phyloP scores from a whole-genome alignment of 257 asterid genomes.

The Gardenia jasminoides region DNA sequence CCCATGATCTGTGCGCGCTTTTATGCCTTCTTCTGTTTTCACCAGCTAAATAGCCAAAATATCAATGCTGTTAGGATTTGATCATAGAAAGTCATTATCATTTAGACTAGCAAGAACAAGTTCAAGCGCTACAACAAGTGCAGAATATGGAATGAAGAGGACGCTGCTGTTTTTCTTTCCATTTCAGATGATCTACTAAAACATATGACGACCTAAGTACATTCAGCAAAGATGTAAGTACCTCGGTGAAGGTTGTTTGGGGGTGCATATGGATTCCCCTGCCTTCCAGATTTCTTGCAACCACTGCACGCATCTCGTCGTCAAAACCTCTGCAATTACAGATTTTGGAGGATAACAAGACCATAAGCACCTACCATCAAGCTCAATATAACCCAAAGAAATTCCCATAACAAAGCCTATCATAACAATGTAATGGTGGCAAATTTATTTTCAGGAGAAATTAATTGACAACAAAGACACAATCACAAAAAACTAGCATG shows the following conservation, averaged over 20 bases:
- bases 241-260: slow-evolving; percentile 74
- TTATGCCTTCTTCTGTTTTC: slow-evolving; percentile 71
- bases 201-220: not conserved
- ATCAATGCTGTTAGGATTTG: not conserved
- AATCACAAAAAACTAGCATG: not conserved
- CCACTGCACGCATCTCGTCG: slow-evolving; percentile 88
- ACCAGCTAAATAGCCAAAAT: slow-evolving; percentile 57
- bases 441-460: not conserved
- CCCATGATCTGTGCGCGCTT: slow-evolving; percentile 75
- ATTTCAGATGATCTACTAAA: not conserved
- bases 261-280: slow-evolving; percentile 93
- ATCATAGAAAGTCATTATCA: not conserved
- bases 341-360: not conserved
- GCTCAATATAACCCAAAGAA: not conserved
- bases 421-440: not conserved
- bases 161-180: not conserved
- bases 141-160: not conserved
- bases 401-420: not conserved
- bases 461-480: too few species aligned
- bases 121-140: not conserved
- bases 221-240: slow-evolving; percentile 20
- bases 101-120: not conserved
- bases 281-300: slow-evolving; percentile 92
- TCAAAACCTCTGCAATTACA: slow-evolving; percentile 83
- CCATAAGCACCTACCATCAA: not conserved